Conservation (phyloP, 306 rosid genomes). For the Ormosia semicastrata region DNA sequence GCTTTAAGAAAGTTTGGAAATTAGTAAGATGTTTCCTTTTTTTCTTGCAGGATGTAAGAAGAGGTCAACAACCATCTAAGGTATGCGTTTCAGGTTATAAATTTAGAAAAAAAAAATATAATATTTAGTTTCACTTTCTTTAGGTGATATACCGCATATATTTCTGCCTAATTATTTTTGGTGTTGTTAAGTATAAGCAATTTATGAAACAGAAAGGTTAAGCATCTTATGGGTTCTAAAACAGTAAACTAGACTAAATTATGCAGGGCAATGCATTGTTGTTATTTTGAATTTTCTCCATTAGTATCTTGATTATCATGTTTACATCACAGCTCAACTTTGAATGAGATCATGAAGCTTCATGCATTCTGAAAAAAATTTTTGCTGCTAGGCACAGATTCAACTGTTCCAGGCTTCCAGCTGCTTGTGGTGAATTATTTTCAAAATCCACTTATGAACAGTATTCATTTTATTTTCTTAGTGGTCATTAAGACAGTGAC, state of each 20-base stretch:
- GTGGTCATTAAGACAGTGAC: not conserved
- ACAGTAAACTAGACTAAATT: not conserved
- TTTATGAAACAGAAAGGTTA: not conserved
- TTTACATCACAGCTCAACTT: not conserved
- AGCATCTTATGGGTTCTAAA: not conserved
- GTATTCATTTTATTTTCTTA: not conserved
- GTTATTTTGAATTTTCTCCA: not conserved
- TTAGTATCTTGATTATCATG: not conserved
- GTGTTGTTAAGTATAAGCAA: not conserved
- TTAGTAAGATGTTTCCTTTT: not conserved
- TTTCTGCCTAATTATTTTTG: not conserved
- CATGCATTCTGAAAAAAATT: slow-evolving; percentile 2
- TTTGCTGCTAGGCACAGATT: not conserved
- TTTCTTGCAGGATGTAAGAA: slow-evolving; percentile 37
- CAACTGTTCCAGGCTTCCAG: not conserved
- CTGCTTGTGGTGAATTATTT: not conserved
- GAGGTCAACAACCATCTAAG: slow-evolving; percentile 52
- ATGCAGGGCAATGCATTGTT: not conserved
- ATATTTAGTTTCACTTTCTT: slow-evolving; percentile 8
- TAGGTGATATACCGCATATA: not conserved
- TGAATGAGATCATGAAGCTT: not conserved
- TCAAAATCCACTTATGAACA: not conserved
- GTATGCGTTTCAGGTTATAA: slow-evolving; percentile 25
- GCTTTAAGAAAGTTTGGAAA: slow-evolving; percentile 16
- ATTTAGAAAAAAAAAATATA: not conserved